phyloP scores from a whole-genome alignment of 2,329 filamentous ascomycete genomes.

The Colletotrichum sp. region DNA sequence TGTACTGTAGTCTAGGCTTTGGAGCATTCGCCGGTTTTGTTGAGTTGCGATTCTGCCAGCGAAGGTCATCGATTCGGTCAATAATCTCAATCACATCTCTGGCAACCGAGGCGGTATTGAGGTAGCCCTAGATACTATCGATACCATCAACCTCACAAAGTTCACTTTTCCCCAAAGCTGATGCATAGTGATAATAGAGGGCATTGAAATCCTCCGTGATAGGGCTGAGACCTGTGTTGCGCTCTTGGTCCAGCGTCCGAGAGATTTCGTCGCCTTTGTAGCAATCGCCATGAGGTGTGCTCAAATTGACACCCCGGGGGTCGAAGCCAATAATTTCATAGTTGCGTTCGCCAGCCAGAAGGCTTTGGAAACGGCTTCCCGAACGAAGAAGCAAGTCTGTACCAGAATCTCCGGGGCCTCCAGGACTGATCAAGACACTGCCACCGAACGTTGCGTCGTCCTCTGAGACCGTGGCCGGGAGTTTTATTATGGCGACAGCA shows the following conservation, averaged over 20 bases:
- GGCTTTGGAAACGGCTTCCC: constrained; percentile 26
- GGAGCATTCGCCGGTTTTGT: not conserved
- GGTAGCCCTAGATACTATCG: constrained; percentile 26
- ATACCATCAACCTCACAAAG: constrained; percentile 24
- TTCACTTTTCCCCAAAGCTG: constrained; percentile 20
- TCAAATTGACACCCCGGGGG: constrained; percentile 37
- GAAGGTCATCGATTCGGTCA: constrained; percentile 32
- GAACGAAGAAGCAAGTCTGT: constrained; percentile 23
- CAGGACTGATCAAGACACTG: constrained; percentile 39
- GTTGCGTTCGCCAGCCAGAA: constrained; percentile 25
- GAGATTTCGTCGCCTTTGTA: constrained; percentile 28
- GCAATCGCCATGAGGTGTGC: constrained; percentile 35
- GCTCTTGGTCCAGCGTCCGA: constrained; percentile 26
- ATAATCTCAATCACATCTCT: constrained; percentile 37
- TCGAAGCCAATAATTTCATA: constrained; percentile 41
- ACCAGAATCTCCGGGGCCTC: constrained; percentile 41
- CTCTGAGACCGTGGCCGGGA: constrained; percentile 34
- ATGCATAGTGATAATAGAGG: constrained; percentile 13
- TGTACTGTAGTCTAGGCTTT: constrained; percentile 38
- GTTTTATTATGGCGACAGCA: constrained; percentile 36
- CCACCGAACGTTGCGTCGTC: constrained; percentile 35
- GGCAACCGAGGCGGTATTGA: constrained; percentile 32
- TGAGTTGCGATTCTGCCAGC: not conserved
- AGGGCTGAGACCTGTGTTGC: constrained; percentile 7
- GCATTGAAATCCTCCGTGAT: not conserved